These are phyloP conservation scores for Xylaria polymorpha DNA, from an alignment of 2,329 filamentous ascomycete genomes.

Conservation along the genomic window DNA sequence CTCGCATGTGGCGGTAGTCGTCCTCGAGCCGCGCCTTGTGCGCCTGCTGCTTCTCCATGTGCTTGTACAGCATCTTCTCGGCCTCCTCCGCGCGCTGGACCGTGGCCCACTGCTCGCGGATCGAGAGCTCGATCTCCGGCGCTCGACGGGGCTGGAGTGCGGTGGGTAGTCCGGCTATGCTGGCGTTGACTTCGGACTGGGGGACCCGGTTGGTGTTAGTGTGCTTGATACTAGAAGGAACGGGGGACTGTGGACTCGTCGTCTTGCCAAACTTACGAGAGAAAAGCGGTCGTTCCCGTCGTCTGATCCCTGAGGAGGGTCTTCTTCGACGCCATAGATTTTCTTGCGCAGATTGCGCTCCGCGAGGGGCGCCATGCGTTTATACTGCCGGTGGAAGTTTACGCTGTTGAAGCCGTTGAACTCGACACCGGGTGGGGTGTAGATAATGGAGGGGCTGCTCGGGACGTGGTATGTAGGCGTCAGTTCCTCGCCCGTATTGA, in stretches of 20 bases:
- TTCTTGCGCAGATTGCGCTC: slow-evolving; percentile 42
- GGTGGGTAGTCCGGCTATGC: slow-evolving; percentile 9
- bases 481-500: slow-evolving; percentile 41
- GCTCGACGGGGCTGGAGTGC: background rate
- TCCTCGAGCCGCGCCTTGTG: slow-evolving; percentile 26
- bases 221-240: background rate
- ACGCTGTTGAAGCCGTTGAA: slow-evolving; percentile 27
- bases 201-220: background rate
- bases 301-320: slow-evolving; percentile 8
- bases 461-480: slow-evolving; percentile 45
- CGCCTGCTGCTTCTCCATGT: slow-evolving; percentile 26
- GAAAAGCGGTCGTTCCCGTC: slow-evolving; percentile 38
- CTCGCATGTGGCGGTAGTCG: slow-evolving; percentile 23
- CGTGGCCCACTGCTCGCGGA: slow-evolving; percentile 32
- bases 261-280: slow-evolving; percentile 37
- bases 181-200: slow-evolving; percentile 41
- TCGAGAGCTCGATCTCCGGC: slow-evolving; percentile 16
- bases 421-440: slow-evolving; percentile 42
- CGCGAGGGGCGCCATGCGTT: slow-evolving; percentile 50
- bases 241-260: background rate
- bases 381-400: slow-evolving; percentile 45
- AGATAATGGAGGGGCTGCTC: slow-evolving; percentile 44
- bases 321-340: slow-evolving; percentile 31
- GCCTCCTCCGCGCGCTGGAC: slow-evolving; percentile 23
- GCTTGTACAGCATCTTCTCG: slow-evolving; percentile 12